Evolutionary conservation across 441 rosid species (phyloP).

Genomic region (Metrosideros polymorpha): DNA sequence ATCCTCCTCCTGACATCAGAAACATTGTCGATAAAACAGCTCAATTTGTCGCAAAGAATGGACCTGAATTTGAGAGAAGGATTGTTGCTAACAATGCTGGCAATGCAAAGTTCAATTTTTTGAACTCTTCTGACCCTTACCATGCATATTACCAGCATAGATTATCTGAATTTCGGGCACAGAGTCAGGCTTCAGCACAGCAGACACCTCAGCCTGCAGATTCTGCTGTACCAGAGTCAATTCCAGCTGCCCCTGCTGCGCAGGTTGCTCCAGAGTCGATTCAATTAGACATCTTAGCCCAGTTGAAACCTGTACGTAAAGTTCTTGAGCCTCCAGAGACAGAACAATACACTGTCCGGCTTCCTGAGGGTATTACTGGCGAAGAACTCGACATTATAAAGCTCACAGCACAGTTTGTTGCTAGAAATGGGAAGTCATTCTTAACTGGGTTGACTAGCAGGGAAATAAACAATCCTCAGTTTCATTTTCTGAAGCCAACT

Average conservation of each 20-base stretch:
- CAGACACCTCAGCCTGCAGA: conserved; percentile 26
- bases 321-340: conserved; percentile 80
- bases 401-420: conserved; percentile 95
- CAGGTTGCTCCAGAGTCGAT: conserved; percentile 13
- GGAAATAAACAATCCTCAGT: conserved; percentile 79
- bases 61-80: conserved; percentile 79
- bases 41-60: conserved; percentile 78
- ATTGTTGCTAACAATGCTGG: conserved; percentile 63
- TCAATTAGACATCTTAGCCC: conserved; percentile 49
- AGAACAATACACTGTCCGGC: conserved; percentile 77
- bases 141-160: conserved; percentile 85
- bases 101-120: conserved; percentile 76
- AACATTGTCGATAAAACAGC: conserved; percentile 84
- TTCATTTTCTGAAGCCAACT: conserved; percentile 89
- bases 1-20: conserved; percentile 89
- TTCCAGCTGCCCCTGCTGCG: conserved; percentile 17
- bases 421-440: conserved; percentile 84
- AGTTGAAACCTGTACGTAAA: conserved; percentile 54
- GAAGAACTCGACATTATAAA: conserved; percentile 91
- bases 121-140: conserved; percentile 68
- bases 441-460: conserved; percentile 73
- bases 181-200: conserved; percentile 44
- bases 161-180: conserved; percentile 62
- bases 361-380: conserved; percentile 83
- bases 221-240: conserved; percentile 23